Base-by-base conservation (phyloP, 2,329 filamentous ascomycete species). In the Fusarium fujikuroi region DNA sequence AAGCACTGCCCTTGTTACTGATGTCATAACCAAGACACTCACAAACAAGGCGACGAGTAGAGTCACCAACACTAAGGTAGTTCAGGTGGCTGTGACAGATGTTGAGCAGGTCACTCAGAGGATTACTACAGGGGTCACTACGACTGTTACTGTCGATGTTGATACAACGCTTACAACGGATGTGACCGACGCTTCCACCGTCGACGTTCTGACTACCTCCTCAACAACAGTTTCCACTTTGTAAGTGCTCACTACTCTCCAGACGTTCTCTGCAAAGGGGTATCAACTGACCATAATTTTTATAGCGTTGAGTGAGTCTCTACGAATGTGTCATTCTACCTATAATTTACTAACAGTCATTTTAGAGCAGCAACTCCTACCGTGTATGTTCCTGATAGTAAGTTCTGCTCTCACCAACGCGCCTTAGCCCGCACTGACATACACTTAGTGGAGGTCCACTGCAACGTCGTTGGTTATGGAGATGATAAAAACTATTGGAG, bases 331-430 rank as follows among this genome's bases (percentile, higher is more conserved):
- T 2, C 7, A 30, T 30, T 30, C 7, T 9, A 30, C 28, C 28
- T 30, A 9, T 30, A 30, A 30, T 30, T 30, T 4, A 21, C 25
- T 60, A 15, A 60, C 7, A 60, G 28, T 12, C 8, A 3, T 4
- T 0, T 30, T 30, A 30, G 44, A 34, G 25, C 34, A 54, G 2
- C 46, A 15, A 15, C 46, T 14, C 21, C 49, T 3, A 21, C 28
- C 3, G 37, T 61, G 7, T 23, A 25, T 5, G 9, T 60, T 1
- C 58, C 58, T 2, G 4, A 11, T 14, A 7, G 59, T 61, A 21
- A 19, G 9, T n/a, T 15, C 7, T 34, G 2, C 23, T 7, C 5
- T 14, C 1, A 11, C 1, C 3, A 25, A 36, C 25, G 8, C 3
- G 1, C 3, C 8, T 14, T 1, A 19, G 19, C 6, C 21, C 5